Conservation (phyloP, 2,329 filamentous ascomycete species). For the Aspergillus tubingensis region DNA sequence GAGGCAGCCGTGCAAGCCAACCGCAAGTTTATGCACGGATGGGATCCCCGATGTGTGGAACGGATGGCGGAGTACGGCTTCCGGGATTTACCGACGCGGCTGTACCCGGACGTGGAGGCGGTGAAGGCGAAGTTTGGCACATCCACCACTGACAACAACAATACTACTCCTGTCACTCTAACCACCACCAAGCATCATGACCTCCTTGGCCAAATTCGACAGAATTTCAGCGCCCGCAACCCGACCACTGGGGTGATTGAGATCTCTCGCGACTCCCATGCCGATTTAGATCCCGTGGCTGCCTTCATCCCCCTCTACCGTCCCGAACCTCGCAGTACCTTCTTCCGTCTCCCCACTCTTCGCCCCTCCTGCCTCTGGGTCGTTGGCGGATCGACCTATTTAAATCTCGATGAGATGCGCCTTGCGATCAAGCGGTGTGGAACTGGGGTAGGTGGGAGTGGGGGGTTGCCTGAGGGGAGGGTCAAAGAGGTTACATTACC, state of each 20-base stretch:
- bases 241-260: not conserved
- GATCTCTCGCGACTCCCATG: not conserved
- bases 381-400: not conserved
- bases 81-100: constrained; percentile 13
- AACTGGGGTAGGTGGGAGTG: not conserved
- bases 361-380: not conserved
- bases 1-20: constrained; percentile 2
- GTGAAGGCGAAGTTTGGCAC: not conserved
- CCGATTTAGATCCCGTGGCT: not conserved
- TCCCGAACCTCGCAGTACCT: not conserved
- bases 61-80: constrained; percentile 12
- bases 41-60: constrained; percentile 14
- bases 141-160: not conserved
- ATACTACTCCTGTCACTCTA: constrained; percentile 6
- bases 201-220: not conserved
- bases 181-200: constrained; percentile 13
- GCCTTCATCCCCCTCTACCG: not conserved
- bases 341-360: not conserved
- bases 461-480: not conserved
- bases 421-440: not conserved
- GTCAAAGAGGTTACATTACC: not conserved
- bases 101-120: constrained; percentile 4
- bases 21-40: constrained; percentile 5
- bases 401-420: not conserved
- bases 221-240: not conserved